A percentile compares a stretch with the other conserved stretches of the same genome.
Conservation (phyloP, 202 grass and related monocot genomes). For the Digitaria exilis region DNA sequence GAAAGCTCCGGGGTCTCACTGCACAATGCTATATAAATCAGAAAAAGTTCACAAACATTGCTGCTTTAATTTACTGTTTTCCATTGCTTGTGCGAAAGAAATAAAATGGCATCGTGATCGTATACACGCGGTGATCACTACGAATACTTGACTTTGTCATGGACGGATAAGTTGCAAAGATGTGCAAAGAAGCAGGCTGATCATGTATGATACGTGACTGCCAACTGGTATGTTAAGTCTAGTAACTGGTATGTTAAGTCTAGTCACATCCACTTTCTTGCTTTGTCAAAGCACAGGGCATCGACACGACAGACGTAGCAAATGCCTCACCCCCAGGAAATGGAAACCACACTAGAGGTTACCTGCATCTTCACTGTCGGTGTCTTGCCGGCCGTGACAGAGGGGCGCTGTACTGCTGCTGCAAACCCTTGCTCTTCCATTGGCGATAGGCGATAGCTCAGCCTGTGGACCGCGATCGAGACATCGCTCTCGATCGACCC, state of each 20-base stretch:
- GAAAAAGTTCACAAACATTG: no score
- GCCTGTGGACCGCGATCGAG: background rate
- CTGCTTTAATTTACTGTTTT: no score
- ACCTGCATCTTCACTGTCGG: background rate
- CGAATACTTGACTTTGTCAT: background rate
- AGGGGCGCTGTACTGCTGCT: background rate
- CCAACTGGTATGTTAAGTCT: no score
- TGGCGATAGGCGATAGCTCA: background rate
- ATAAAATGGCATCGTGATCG: no score
- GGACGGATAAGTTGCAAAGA: background rate
- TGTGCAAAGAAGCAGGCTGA: no score
- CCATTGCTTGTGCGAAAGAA: no score
- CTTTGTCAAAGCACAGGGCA: background rate
- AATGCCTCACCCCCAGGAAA: background rate
- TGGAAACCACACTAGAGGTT: background rate
- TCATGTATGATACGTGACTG: constrained; percentile 26
- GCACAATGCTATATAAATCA: no score
- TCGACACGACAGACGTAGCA: background rate
- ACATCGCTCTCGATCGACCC: background rate
- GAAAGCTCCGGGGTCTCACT: background rate
- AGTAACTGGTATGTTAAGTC: background rate
- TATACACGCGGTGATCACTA: no score
- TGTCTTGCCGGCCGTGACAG: background rate
- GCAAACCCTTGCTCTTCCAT: background rate
- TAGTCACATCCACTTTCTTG: constrained; percentile 10